These are phyloP conservation scores for Fusarium proliferatum DNA, from an alignment of 2,329 filamentous ascomycete species.

Conservation along the genomic window DNA sequence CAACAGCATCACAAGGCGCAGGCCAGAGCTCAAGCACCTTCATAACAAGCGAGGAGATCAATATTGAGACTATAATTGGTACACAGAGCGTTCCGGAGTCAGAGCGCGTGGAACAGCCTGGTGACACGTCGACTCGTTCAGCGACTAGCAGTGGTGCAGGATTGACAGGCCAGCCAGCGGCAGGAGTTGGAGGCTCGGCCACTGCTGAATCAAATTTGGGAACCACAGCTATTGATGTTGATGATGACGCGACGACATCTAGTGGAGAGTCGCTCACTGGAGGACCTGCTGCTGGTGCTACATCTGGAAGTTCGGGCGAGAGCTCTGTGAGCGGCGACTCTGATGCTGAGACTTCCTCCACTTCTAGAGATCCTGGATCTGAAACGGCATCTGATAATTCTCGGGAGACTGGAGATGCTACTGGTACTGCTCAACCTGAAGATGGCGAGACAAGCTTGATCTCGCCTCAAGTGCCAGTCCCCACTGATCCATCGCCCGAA, in stretches of 20 bases:
- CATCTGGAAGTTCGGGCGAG: fast-evolving
- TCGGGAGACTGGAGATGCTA: not conserved
- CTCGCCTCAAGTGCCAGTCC: not conserved
- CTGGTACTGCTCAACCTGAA: not conserved
- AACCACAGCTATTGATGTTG: fast-evolving
- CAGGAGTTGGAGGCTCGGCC: not conserved
- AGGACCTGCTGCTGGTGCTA: not conserved
- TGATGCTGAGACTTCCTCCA: not conserved
- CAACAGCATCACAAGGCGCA: not conserved
- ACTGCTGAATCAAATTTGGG: not conserved
- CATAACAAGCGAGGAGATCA: not conserved
- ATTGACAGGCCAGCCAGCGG: constrained; percentile 7
- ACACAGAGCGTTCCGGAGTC: constrained; percentile 14
- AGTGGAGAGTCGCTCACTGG: not conserved
- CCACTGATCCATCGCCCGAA: not conserved
- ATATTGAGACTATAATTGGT: not conserved
- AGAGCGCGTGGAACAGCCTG: not conserved
- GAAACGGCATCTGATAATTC: not conserved
- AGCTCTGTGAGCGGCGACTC: not conserved
- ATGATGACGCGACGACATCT: not conserved
- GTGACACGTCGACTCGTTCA: not conserved
- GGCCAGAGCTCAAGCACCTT: not conserved
- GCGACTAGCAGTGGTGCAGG: not conserved
- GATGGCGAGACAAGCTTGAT: not conserved
- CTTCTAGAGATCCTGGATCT: not conserved